Evolutionary conservation across 2,329 filamentous ascomycete species (phyloP).

Genomic region (Stagonosporopsis tanaceti): DNA sequence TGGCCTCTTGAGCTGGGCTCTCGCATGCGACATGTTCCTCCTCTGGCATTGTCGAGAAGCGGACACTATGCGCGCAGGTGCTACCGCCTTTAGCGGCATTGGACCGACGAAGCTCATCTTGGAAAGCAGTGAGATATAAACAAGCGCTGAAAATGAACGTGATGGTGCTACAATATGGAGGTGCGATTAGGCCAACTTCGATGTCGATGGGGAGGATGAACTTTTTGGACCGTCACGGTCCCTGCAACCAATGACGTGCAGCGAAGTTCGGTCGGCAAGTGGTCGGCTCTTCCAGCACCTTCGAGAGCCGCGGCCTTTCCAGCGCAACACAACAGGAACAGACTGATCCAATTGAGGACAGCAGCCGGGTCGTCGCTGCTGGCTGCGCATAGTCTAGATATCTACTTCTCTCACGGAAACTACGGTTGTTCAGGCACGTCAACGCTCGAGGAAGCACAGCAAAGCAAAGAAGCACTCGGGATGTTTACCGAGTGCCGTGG

Average conservation of each 20-base stretch:
- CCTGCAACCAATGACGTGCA: slow-evolving; percentile 26
- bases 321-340: neutral
- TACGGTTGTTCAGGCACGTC: neutral
- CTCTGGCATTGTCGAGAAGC: slow-evolving; percentile 43
- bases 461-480: slow-evolving; percentile 6
- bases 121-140: neutral
- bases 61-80: slow-evolving; percentile 44
- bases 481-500: neutral
- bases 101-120: slow-evolving; percentile 49
- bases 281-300: slow-evolving; percentile 37
- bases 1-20: slow-evolving; percentile 38
- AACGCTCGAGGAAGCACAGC: slow-evolving; percentile 4
- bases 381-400: neutral
- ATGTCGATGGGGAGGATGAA: slow-evolving; percentile 20
- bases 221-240: slow-evolving; percentile 12
- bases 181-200: slow-evolving; percentile 5
- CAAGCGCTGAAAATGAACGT: slow-evolving; percentile 22
- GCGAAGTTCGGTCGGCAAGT: slow-evolving; percentile 27
- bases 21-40: slow-evolving; percentile 39
- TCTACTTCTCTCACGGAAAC: neutral
- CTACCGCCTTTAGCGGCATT: slow-evolving; percentile 43
- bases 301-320: slow-evolving; percentile 21
- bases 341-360: neutral
- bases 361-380: neutral
- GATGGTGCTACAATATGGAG: slow-evolving; percentile 18